A percentile compares a stretch with the other conserved stretches of the same genome.
These are phyloP conservation scores for Exophiala phaeomuriformis DNA, from an alignment of 2,329 filamentous ascomycete genomes.

Conservation along the genomic window DNA sequence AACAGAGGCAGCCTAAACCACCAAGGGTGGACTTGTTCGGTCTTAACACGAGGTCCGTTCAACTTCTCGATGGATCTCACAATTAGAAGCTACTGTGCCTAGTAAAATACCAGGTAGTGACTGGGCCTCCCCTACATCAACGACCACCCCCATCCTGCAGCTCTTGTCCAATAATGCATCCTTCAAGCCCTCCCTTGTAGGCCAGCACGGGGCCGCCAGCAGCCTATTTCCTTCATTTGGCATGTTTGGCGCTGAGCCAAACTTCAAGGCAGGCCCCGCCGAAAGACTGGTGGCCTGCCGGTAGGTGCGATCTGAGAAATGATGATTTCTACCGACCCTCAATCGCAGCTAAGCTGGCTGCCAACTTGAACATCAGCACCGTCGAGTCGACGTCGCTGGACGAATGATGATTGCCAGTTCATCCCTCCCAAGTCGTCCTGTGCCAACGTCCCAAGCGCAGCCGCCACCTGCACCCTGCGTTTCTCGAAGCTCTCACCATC, in stretches of 20 bases:
- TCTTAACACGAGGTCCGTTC: not conserved
- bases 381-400: not conserved
- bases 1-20: not conserved
- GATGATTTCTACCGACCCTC: not conserved
- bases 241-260: not conserved
- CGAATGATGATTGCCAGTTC: not conserved
- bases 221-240: not conserved
- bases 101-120: too few relatives aligned
- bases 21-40: not conserved
- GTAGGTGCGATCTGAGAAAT: not conserved
- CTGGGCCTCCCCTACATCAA: too few relatives aligned
- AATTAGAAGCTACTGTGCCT: too few relatives aligned
- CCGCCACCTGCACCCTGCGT: not conserved
- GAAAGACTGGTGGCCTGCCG: not conserved
- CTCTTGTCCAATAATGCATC: not conserved
- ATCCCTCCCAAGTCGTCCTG: not conserved
- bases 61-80: too few relatives aligned
- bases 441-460: not conserved
- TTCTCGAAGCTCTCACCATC: not conserved
- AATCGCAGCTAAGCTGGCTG: not conserved
- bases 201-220: not conserved
- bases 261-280: constrained; percentile 7
- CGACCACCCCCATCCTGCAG: not conserved
- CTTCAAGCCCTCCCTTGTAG: not conserved
- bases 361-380: not conserved